A percentile compares a stretch with the other conserved stretches of the same genome.
Conservation (phyloP, 495 filamentous ascomycete genomes). For the Paragyromitra xinjiangensis region DNA sequence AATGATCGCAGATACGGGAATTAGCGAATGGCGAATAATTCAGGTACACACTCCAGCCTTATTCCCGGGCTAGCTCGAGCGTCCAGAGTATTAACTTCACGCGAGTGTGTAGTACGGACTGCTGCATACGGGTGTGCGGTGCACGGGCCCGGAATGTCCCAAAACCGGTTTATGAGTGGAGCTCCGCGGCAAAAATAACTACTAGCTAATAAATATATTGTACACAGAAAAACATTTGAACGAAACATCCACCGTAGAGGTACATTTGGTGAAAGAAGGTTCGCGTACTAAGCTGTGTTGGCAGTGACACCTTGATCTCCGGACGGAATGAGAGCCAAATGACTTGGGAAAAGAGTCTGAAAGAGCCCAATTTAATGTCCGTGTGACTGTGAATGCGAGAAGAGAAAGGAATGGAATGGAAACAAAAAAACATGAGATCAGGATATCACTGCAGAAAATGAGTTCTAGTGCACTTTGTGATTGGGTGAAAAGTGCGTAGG, state of each 20-base stretch:
- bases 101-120: background rate
- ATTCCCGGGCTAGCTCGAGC: background rate
- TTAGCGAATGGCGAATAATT: constrained; percentile 7
- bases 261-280: constrained; percentile 25
- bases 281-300: constrained; percentile 26
- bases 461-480: background rate
- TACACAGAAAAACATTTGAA: constrained; percentile 39
- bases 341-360: constrained; percentile 59
- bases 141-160: background rate
- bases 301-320: constrained; percentile 58
- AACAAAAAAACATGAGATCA: constrained; percentile 10
- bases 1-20: constrained; percentile 1
- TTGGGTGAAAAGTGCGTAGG: constrained; percentile 13
- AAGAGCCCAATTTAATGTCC: constrained; percentile 66
- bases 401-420: constrained; percentile 11
- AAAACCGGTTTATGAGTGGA: constrained; percentile 13
- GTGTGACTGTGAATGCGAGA: constrained; percentile 16
- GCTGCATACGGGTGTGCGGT: constrained; percentile 7
- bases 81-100: background rate
- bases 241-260: constrained; percentile 30
- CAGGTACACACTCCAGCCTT: constrained; percentile 15
- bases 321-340: constrained; percentile 66
- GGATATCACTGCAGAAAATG: background rate
- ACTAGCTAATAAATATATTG: constrained; percentile 1
- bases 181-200: background rate